Evolutionary conservation across 169 alveolate genomes (phyloP).

Genomic region (Prorocentrum cordatum): DNA sequence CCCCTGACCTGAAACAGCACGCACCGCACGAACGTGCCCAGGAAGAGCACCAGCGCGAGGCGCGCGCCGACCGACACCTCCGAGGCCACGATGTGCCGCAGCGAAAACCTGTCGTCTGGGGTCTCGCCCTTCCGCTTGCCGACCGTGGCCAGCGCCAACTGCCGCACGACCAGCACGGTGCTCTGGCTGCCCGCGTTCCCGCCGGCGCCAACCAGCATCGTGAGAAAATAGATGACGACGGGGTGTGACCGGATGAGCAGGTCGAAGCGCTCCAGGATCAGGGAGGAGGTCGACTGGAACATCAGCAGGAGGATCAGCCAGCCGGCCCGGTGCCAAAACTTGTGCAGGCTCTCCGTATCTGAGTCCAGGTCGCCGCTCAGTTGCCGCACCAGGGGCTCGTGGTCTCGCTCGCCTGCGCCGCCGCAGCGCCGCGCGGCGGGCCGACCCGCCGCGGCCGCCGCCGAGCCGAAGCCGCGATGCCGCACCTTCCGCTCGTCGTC

Average conservation of each 20-base stretch:
- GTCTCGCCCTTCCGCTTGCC: conserved; percentile 1
- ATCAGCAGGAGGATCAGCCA: conserved; percentile 43
- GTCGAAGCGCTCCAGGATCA: conserved; percentile 15
- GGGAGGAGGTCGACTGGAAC: conserved; percentile 54
- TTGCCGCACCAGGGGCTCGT: no score
- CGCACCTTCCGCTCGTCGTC: no score
- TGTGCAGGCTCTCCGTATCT: conserved; percentile 27
- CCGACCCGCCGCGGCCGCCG: no score
- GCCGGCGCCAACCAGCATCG: conserved; percentile 66
- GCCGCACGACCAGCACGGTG: conserved; percentile 40
- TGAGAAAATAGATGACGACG: conserved; percentile 27
- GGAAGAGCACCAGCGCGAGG: conserved; percentile 31
- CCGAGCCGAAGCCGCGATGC: no score
- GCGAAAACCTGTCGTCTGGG: background rate
- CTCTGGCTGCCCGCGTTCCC: conserved; percentile 63
- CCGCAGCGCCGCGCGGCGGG: no score
- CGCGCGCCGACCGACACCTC: conserved; percentile 41
- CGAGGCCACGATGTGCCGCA: background rate
- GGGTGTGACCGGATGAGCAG: conserved; percentile 48
- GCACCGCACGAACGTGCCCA: conserved; percentile 29
- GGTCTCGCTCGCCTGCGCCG: no score
- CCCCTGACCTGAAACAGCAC: conserved; percentile 35
- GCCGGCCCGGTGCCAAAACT: conserved; percentile 62
- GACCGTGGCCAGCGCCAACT: conserved; percentile 12
- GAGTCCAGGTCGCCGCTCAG: no score